Evolutionary conservation across 2,329 filamentous ascomycete species (phyloP), one percentile per base, ranked within the genome.

Genomic region (Penicillium digitatum): DNA sequence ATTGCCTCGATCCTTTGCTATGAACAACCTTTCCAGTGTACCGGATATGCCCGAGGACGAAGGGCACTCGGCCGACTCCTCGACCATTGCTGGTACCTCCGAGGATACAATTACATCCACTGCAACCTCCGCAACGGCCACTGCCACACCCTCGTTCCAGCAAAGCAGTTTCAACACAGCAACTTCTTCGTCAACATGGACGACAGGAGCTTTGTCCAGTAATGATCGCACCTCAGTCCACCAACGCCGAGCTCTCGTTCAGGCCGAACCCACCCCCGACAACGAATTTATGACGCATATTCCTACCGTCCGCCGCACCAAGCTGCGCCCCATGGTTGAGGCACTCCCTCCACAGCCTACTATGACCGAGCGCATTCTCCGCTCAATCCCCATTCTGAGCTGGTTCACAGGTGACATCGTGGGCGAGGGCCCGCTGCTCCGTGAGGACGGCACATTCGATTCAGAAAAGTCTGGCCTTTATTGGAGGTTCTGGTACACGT

Each of bases 341-440:
- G 88, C 88, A 9, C 79, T 90, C 27, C 81, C 87, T 14, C 87
- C 87, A 3, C 85, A 87, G 62, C 83, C 84, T 46, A 86, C 85
- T 3, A 79, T 84, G 52, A 76, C 81, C 34, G 85, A 89, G 71
- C 81, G 84, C 48, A 68, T 89, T 20, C 73, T 88, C 52, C 81
- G 82, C 61, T 82, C 81, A 51, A 82, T 90, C 38, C 88, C 88
- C 2, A 79, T 90, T 57, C 74, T 90, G 57, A 82, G 82, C 63
- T 90, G 87, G 84, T 87, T 91, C 67, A 85, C 84, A 43, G 85
- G 73, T 27, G 75, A 76, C 52, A 75, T 78, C 37, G 76, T 78
- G 18, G 76, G 75, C 9, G 76, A 78, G 54, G 76, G 76, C 2
- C 76, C 76, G 9, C 68, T 74, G 56, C 60, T 78, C 20, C 69